Percentiles rank a stretch among this genome's conserved stretches.
phyloP scores from a whole-genome alignment of 768 basidiomycete species.

The Psilocybe cubensis region DNA sequence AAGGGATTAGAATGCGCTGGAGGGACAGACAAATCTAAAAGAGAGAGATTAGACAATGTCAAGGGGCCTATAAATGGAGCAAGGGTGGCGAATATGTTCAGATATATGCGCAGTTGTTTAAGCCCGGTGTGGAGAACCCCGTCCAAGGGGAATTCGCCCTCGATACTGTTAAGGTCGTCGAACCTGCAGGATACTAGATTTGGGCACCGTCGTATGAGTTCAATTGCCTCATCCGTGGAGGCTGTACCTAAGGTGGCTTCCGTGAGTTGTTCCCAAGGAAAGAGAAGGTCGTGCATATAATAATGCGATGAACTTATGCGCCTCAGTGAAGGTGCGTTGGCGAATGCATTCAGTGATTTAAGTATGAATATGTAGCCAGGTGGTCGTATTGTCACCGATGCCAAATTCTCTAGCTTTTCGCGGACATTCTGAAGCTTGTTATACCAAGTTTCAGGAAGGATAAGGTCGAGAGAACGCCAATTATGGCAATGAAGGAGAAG shows the following conservation, averaged over 20 bases:
- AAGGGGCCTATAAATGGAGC: background rate
- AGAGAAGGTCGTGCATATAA: slow-evolving; percentile 2
- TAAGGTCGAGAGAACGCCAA: slow-evolving; percentile 7
- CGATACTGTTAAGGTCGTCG: background rate
- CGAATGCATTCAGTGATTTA: slow-evolving; percentile 3
- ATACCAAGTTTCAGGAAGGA: slow-evolving; percentile 8
- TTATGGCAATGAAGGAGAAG: slow-evolving; percentile 1
- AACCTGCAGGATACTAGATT: slow-evolving; percentile 4
- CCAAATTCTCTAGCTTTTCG: slow-evolving; percentile 6
- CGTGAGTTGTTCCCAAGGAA: slow-evolving; percentile 9
- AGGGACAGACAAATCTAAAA: background rate
- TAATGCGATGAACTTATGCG: background rate
- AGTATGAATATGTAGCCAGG: background rate
- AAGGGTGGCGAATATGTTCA: background rate
- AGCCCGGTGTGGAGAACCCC: background rate
- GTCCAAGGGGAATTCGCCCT: slow-evolving; percentile 4
- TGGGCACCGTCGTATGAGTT: slow-evolving; percentile 10
- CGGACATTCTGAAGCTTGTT: background rate
- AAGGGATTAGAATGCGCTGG: background rate
- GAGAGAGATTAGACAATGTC: background rate
- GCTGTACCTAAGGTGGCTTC: background rate
- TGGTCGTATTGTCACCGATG: background rate
- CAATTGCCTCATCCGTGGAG: slow-evolving; percentile 11
- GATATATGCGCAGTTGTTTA: background rate
- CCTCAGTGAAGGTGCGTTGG: background rate